These are phyloP conservation scores for Candida sp. DNA, from an alignment of 1,139 yeast genomes.

Conservation along the genomic window DNA sequence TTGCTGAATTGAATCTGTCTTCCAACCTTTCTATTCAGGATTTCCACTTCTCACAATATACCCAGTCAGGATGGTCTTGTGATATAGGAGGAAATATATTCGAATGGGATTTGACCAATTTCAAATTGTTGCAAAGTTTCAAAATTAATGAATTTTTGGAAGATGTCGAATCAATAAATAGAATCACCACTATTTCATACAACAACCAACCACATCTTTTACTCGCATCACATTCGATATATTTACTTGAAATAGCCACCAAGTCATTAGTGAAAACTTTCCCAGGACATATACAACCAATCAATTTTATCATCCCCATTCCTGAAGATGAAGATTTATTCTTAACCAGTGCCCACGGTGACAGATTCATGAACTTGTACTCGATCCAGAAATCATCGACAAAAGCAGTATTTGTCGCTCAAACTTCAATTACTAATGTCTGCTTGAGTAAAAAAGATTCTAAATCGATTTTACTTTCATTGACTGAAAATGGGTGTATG, in stretches of 20 bases:
- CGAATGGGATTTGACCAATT: slow-evolving; percentile 59
- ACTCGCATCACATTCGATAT: slow-evolving; percentile 62
- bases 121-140: slow-evolving; percentile 38
- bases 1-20: slow-evolving; percentile 50
- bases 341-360: slow-evolving; percentile 69
- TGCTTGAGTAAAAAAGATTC: slow-evolving; percentile 33
- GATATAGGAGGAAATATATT: slow-evolving; percentile 60
- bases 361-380: slow-evolving; percentile 74
- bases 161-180: slow-evolving; percentile 28
- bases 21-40: slow-evolving; percentile 52
- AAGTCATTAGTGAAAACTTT: slow-evolving; percentile 43
- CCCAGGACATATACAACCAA: slow-evolving; percentile 75
- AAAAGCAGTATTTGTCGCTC: slow-evolving; percentile 60
- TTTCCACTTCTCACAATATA: slow-evolving; percentile 40
- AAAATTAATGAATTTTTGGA: slow-evolving; percentile 37
- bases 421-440: slow-evolving; percentile 50
- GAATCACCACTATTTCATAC: slow-evolving; percentile 31
- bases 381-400: slow-evolving; percentile 43
- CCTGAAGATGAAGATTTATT: slow-evolving; percentile 38
- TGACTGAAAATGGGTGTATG: slow-evolving; percentile 66
- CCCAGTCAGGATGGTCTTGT: slow-evolving; percentile 56
- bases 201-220: slow-evolving; percentile 45
- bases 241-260: slow-evolving; percentile 41
- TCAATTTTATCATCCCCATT: slow-evolving; percentile 43
- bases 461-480: slow-evolving; percentile 45